Evolutionary conservation across 495 filamentous ascomycete genomes (phyloP).

Genomic region (Lasiosphaeris hirsuta): DNA sequence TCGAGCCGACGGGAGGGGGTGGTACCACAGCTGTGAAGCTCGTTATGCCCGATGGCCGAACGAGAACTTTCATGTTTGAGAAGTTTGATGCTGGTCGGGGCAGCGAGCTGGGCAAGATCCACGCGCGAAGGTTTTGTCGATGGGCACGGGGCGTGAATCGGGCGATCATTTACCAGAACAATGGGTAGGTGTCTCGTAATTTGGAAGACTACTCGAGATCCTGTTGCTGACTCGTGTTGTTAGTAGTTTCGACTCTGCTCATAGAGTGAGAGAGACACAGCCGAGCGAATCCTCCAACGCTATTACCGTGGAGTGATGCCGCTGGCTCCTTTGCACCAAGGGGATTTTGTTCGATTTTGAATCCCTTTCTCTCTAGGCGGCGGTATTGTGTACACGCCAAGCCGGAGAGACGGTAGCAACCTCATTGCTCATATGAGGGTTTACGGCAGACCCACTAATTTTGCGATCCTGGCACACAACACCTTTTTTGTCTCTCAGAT

Average conservation of each 20-base stretch:
- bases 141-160: slow-evolving; percentile 29
- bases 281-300: too few species aligned
- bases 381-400: too few species aligned
- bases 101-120: slow-evolving; percentile 28
- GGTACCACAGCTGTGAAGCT: slow-evolving; percentile 15
- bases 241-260: neutral
- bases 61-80: slow-evolving; percentile 18
- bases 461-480: too few species aligned
- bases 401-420: too few species aligned
- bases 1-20: slow-evolving; percentile 2
- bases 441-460: too few species aligned
- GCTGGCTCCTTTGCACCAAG: too few species aligned
- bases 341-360: too few species aligned
- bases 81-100: slow-evolving; percentile 8
- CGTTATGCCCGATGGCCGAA: neutral
- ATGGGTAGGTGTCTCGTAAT: neutral
- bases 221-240: neutral
- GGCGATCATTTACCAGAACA: slow-evolving; percentile 17
- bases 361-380: too few species aligned
- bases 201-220: neutral
- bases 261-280: too few species aligned
- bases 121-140: slow-evolving; percentile 32
- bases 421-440: too few species aligned
- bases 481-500: too few species aligned
- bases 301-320: too few species aligned